Conservation (phyloP, 2,329 filamentous ascomycete genomes). For the Grosmannia clavigera region DNA sequence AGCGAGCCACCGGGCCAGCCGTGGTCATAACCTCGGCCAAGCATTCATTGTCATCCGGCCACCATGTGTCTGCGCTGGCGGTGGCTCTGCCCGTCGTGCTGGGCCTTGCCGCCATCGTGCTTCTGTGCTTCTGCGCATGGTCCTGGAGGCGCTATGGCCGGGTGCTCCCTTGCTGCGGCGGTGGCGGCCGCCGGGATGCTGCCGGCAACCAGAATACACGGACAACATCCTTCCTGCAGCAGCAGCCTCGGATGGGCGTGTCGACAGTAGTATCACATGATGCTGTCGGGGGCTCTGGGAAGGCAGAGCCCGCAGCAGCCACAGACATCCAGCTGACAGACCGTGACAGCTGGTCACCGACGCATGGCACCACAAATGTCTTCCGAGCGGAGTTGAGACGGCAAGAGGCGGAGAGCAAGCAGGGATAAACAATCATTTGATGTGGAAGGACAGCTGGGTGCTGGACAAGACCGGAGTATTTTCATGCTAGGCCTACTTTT, state of each 20-base stretch:
- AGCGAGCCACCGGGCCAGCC: constrained; percentile 14
- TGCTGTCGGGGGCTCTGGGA: not conserved
- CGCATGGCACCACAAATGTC: constrained; percentile 17
- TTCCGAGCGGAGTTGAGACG: constrained; percentile 25
- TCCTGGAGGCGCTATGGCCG: constrained; percentile 15
- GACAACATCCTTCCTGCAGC: not conserved
- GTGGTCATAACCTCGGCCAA: constrained; percentile 13
- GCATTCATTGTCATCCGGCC: not conserved
- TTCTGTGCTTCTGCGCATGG: constrained; percentile 14
- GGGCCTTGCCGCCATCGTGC: constrained; percentile 11
- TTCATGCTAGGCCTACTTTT: too few relatives aligned
- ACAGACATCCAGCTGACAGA: constrained; percentile 19
- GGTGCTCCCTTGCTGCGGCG: constrained; percentile 12
- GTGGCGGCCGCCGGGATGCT: constrained; percentile 11
- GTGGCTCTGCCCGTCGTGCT: constrained; percentile 20
- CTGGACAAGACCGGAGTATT: too few relatives aligned
- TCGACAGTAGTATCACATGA: not conserved
- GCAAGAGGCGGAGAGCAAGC: constrained; percentile 15
- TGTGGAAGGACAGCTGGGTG: not conserved
- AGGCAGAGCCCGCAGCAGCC: not conserved
- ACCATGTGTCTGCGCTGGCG: constrained; percentile 10
- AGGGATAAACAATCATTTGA: not conserved
- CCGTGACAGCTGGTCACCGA: constrained; percentile 20
- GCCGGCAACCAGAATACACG: constrained; percentile 13
- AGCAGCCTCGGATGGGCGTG: not conserved